Percentiles rank a stretch among this genome's conserved stretches.
Evolutionary conservation across 2,329 filamentous ascomycete species (phyloP).

Genomic region (Pseudogymnoascus sp.): DNA sequence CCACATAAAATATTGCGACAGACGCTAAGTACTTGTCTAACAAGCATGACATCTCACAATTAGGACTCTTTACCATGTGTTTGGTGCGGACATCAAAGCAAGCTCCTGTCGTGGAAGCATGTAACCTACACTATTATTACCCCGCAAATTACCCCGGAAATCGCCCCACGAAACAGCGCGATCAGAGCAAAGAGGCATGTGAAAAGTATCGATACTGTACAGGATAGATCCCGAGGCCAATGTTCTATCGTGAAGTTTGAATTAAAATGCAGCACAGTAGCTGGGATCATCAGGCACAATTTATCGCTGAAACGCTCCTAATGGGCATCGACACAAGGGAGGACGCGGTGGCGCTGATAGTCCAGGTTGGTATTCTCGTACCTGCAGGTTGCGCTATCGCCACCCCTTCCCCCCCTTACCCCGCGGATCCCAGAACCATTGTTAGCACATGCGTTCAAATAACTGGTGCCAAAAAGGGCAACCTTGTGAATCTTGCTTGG

Average conservation of each 20-base stretch:
- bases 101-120: background rate
- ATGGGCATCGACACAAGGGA: background rate
- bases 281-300: slow-evolving; percentile 6
- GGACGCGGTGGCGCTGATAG: background rate
- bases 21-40: background rate
- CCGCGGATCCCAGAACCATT: too few relatives aligned
- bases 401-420: too few relatives aligned
- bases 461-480: too few relatives aligned
- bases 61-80: background rate
- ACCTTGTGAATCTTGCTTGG: too few relatives aligned
- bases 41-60: background rate
- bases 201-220: background rate
- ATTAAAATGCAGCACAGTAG: slow-evolving; percentile 1
- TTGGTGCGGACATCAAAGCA: background rate
- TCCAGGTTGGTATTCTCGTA: background rate
- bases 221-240: background rate
- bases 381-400: too few relatives aligned
- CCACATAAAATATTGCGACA: background rate
- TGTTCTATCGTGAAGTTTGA: background rate
- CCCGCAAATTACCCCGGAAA: too few relatives aligned
- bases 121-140: background rate
- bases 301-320: background rate
- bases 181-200: too few relatives aligned
- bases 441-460: too few relatives aligned
- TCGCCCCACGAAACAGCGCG: background rate